phyloP scores from a whole-genome alignment of 2,329 filamentous ascomycete species.

The Coniochaeta ligniaria region DNA sequence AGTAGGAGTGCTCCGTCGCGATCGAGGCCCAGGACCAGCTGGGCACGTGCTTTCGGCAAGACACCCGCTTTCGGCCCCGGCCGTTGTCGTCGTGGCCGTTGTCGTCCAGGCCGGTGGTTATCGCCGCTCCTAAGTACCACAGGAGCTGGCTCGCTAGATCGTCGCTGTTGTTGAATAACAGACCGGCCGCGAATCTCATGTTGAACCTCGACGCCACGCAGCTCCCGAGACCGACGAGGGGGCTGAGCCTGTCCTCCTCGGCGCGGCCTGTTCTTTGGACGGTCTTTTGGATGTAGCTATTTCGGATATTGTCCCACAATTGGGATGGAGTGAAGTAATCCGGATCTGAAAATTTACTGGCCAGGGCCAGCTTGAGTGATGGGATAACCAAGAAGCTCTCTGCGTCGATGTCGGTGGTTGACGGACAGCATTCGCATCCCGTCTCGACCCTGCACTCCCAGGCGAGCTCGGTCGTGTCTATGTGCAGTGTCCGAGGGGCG shows the following conservation, averaged over 20 bases:
- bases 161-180: not conserved
- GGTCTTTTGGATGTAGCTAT: not conserved
- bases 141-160: conserved; percentile 1
- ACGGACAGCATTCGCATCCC: not conserved
- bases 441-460: not conserved
- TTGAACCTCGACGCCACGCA: not conserved
- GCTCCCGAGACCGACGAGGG: not conserved
- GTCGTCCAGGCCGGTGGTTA: too few species aligned
- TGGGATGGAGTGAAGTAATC: not conserved
- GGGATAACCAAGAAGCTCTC: not conserved
- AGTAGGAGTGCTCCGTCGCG: not conserved
- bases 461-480: not conserved
- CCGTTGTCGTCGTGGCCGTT: not conserved
- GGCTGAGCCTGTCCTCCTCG: not conserved
- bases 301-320: not conserved
- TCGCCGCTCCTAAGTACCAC: not conserved
- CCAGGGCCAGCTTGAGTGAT: not conserved
- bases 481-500: not conserved
- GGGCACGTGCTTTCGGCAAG: not conserved
- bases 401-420: not conserved
- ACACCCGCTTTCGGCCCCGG: not conserved
- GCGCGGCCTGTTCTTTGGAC: not conserved
- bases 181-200: not conserved
- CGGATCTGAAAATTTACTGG: not conserved
- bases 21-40: conserved; percentile 3